Percentiles rank a stretch among this genome's conserved stretches.
Evolutionary conservation across 345 rosid species (phyloP).

Genomic region (Populus pruinosa): DNA sequence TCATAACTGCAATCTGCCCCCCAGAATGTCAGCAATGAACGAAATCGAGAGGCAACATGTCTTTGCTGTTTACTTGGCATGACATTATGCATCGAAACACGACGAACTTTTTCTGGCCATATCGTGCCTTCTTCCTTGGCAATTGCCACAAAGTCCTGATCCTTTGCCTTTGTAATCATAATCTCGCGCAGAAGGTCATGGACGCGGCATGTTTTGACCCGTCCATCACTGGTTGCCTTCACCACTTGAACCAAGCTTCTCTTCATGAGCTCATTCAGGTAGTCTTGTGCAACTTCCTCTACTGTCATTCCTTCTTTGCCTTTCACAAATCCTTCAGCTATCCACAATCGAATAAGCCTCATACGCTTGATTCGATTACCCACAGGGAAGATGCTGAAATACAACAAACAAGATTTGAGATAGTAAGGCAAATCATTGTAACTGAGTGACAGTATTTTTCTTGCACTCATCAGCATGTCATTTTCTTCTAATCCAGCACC

Average conservation of each 20-base stretch:
- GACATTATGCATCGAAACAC: neutral
- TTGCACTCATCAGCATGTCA: neutral
- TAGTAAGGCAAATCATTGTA: constrained; percentile 5
- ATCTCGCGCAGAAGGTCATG: constrained; percentile 2
- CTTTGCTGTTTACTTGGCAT: neutral
- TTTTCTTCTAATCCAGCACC: neutral
- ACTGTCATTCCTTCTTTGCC: neutral
- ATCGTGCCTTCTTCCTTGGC: neutral
- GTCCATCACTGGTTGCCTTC: neutral
- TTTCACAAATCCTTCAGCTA: constrained; percentile 9
- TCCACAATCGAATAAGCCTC: constrained; percentile 9
- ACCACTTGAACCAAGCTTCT: constrained; percentile 9
- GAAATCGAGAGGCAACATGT: neutral
- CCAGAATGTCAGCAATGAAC: neutral
- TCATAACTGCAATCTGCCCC: neutral
- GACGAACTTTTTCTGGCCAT: constrained; percentile 1
- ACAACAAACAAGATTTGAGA: constrained; percentile 4
- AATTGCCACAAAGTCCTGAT: neutral
- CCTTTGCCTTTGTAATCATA: neutral
- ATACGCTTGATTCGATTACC: neutral
- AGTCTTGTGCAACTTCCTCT: constrained; percentile 5
- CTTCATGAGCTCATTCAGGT: constrained; percentile 5
- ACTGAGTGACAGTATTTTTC: neutral
- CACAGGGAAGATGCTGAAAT: constrained; percentile 8
- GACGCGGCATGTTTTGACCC: constrained; percentile 5